Base-by-base conservation (phyloP, 2,329 filamentous ascomycete species). In the Diaporthe ampelina region DNA sequence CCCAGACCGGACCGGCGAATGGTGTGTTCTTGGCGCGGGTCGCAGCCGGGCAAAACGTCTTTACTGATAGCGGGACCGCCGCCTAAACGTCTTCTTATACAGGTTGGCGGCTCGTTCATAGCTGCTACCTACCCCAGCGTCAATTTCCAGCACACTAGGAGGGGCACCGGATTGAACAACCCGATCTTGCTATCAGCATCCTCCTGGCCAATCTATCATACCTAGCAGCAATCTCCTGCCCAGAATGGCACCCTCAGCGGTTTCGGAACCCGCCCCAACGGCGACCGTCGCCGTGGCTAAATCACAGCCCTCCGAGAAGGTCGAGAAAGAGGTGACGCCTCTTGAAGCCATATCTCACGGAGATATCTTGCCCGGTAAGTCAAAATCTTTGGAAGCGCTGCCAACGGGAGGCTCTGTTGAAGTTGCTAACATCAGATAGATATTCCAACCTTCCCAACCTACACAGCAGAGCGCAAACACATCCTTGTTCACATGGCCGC, bases 401-500 rank as follows among this genome's bases (percentile, higher is more conserved):
- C 3, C 26, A 17, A 50, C n/a, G 19, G 26, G 40, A 50, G 26
- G 10, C 3, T 1, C 8, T 21, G 15, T 35, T n/a, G 29, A 26
- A 54, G 43, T 72, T 17, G 15, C 54, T 73, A n/a, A 75, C 17
- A 52, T 24, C 58, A 45, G n/a, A 40, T 57, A 84, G 86, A 83
- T 50, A 86, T 87, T 67, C 86, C 86, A 9, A 82, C 79, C 2
- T 87, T 87, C 76, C 79, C 81, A 29, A 81, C 78, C 45, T 84
- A 81, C 73, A 79, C 79, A 9, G 81, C 80, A 54, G 82, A 94
- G 73, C 89, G 93, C 26, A 86, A 86, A 78, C 93, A 92, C 85
- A 90, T 91, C 74, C 85, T 92, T 13, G 84, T 89, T 37, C 91
- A 94, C 82, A 93, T 93, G 87, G 91, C 91, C 5, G 88, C 89